Evolutionary conservation across 306 rosid genomes (phyloP).

Genomic region (Lathyrus aphaca): DNA sequence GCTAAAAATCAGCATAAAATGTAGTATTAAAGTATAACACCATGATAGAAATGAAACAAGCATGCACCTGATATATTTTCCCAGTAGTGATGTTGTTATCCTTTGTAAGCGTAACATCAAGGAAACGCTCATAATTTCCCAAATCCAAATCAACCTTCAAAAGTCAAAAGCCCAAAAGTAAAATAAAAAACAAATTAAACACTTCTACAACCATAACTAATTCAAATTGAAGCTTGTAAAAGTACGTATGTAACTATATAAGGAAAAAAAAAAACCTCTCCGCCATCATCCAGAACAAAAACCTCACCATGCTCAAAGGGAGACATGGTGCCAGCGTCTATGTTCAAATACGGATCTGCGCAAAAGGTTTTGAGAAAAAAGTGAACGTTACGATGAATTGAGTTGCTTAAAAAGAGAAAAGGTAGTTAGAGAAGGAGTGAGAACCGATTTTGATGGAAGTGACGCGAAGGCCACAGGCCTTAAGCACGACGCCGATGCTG

Average conservation of each 20-base stretch:
- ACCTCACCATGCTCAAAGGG: slow-evolving; percentile 99
- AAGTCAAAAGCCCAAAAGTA: slow-evolving; percentile 23
- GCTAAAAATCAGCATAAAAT: background rate
- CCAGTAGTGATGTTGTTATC: slow-evolving; percentile 96
- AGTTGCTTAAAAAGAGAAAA: background rate
- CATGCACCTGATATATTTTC: slow-evolving; percentile 81
- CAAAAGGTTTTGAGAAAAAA: background rate
- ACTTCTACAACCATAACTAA: slow-evolving; percentile 17
- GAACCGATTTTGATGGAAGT: slow-evolving; percentile 97
- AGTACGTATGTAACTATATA: background rate
- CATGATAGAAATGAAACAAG: slow-evolving; percentile 23
- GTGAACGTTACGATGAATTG: background rate
- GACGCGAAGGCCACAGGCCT: slow-evolving; percentile 94
- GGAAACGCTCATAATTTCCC: slow-evolving; percentile 95
- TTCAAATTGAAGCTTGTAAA: slow-evolving; percentile 28
- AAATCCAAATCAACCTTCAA: slow-evolving; percentile 93
- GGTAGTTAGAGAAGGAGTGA: background rate
- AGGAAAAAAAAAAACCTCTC: slow-evolving; percentile 64
- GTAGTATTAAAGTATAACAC: background rate
- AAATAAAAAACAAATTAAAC: slow-evolving; percentile 16
- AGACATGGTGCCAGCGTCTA: slow-evolving; percentile 99
- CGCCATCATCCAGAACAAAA: slow-evolving; percentile 98
- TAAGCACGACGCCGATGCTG: slow-evolving; percentile 96
- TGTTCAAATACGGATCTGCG: slow-evolving; percentile 95
- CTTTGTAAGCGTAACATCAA: slow-evolving; percentile 87